A percentile compares a stretch with the other conserved stretches of the same genome.
phyloP scores from a whole-genome alignment of 306 rosid genomes.

The Hylodesmum podocarpum region DNA sequence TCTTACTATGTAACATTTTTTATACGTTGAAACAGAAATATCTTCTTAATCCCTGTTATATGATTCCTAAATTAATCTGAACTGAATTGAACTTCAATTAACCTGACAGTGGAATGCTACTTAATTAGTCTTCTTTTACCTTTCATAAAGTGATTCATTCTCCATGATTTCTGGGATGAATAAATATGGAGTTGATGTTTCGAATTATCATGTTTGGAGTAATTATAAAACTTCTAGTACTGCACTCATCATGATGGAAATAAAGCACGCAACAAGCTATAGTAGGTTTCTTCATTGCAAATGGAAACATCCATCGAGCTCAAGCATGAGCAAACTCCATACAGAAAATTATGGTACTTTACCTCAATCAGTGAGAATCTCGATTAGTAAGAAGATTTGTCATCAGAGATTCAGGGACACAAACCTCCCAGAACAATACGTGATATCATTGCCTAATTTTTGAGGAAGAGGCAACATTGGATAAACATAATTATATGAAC shows the following conservation, averaged over 20 bases:
- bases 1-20: neutral
- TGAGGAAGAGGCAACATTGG: too few relatives aligned
- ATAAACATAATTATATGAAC: too few relatives aligned
- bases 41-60: neutral
- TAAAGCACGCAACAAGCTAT: neutral
- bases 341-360: neutral
- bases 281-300: neutral
- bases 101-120: neutral
- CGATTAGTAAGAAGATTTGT: too few relatives aligned
- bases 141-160: neutral
- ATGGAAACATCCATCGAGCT: neutral
- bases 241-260: conserved; percentile 11
- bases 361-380: too few relatives aligned
- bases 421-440: too few relatives aligned
- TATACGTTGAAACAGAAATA: neutral
- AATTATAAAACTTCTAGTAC: neutral
- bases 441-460: too few relatives aligned
- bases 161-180: conserved; percentile 2
- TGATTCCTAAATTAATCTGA: neutral
- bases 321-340: neutral
- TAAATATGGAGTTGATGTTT: conserved; percentile 1
- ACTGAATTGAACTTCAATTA: neutral
- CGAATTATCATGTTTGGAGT: neutral
- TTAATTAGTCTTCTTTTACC: neutral
- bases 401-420: too few relatives aligned